Evolutionary conservation across 2,329 filamentous ascomycete species (phyloP).

Genomic region (Microsporum canis): DNA sequence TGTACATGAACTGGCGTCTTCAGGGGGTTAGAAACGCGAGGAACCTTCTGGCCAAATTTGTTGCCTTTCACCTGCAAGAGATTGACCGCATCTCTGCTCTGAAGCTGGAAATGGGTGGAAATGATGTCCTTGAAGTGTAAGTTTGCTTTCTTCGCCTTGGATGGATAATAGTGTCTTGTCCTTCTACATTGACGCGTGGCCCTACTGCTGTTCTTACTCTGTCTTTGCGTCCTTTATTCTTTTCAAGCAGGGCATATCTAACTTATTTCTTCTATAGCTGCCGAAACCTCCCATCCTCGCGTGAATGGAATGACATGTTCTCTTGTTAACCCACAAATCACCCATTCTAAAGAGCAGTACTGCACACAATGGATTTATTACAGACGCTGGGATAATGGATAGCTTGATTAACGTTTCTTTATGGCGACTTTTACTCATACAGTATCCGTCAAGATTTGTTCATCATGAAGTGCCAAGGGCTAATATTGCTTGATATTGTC

Average conservation of each 20-base stretch:
- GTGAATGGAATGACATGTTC: constrained; percentile 4
- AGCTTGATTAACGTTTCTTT: neutral
- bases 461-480: too few species aligned
- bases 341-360: neutral
- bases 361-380: neutral
- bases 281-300: neutral
- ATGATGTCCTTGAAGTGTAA: constrained; percentile 7
- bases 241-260: neutral
- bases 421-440: too few species aligned
- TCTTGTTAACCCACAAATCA: neutral
- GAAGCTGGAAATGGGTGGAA: constrained; percentile 1
- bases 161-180: neutral
- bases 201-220: neutral
- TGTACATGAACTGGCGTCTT: constrained; percentile 10
- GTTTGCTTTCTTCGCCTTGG: neutral
- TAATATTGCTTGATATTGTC: too few species aligned
- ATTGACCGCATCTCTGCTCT: constrained; percentile 17
- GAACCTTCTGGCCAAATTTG: constrained; percentile 14
- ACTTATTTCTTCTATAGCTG: neutral
- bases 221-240: neutral
- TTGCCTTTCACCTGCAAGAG: constrained; percentile 18
- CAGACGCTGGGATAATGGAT: neutral
- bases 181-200: neutral
- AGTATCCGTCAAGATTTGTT: neutral
- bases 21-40: constrained; percentile 12